Evolutionary conservation across 2,329 filamentous ascomycete genomes (phyloP).

Genomic region (Gyromitra esculenta): DNA sequence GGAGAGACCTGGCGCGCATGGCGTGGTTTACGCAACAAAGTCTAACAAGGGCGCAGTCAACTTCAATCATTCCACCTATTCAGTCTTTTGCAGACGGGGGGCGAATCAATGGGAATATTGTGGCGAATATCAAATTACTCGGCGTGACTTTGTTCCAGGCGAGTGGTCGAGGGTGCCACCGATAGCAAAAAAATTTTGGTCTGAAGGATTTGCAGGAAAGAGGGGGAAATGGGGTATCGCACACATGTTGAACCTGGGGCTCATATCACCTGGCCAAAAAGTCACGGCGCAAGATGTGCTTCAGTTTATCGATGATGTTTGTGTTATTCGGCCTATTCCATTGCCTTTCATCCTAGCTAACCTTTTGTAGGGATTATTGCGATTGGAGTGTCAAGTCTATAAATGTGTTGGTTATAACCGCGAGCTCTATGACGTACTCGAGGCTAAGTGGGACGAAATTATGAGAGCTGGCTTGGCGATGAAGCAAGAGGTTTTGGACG

Average conservation of each 20-base stretch:
- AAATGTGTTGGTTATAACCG: slow-evolving; percentile 36
- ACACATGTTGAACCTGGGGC: slow-evolving; percentile 15
- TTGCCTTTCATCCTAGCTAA: background rate
- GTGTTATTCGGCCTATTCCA: background rate
- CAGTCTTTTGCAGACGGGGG: slow-evolving; percentile 44
- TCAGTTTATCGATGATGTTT: slow-evolving; percentile 32
- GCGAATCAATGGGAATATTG: slow-evolving; percentile 47
- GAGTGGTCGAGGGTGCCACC: slow-evolving; percentile 39
- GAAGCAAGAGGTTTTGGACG: slow-evolving; percentile 28
- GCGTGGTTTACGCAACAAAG: slow-evolving; percentile 40
- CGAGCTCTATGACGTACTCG: slow-evolving; percentile 35
- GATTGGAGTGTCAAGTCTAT: slow-evolving; percentile 35
- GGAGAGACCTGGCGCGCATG: slow-evolving; percentile 33
- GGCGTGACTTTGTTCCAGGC: slow-evolving; percentile 34
- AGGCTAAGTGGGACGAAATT: slow-evolving; percentile 14
- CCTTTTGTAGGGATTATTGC: slow-evolving; percentile 30
- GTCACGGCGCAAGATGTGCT: slow-evolving; percentile 35
- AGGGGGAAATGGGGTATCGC: slow-evolving; percentile 39
- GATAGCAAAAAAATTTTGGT: slow-evolving; percentile 46
- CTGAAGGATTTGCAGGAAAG: slow-evolving; percentile 42
- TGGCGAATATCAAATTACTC: slow-evolving; percentile 40
- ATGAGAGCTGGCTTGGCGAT: background rate
- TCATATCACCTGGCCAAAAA: slow-evolving; percentile 15
- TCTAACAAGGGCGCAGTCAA: background rate
- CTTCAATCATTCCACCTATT: slow-evolving; percentile 37